These are phyloP conservation scores for Datisca glomerata DNA, from an alignment of 306 rosid genomes.

Conservation along the genomic window DNA sequence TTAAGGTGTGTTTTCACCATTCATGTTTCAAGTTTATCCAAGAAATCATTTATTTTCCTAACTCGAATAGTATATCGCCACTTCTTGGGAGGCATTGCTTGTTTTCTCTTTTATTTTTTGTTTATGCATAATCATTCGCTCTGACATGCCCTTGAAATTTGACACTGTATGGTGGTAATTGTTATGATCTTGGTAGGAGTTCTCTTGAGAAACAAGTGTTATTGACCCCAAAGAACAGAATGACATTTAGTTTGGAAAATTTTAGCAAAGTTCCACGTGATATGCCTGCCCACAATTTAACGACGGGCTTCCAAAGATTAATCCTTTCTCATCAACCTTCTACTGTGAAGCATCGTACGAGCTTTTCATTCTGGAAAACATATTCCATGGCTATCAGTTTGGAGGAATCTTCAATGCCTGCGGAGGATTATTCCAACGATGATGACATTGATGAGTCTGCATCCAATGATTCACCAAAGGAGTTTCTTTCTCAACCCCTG, in stretches of 20 bases:
- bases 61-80: no score
- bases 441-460: conserved; percentile 8
- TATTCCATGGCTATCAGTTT: conserved; percentile 13
- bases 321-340: conserved; percentile 11
- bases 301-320: conserved; percentile 16
- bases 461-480: conserved; percentile 14
- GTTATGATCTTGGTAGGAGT: conserved; percentile 20
- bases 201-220: conserved; percentile 19
- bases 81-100: no score
- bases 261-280: conserved; percentile 7
- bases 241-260: conserved; percentile 15
- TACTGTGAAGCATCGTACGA: conserved; percentile 5
- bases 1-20: no score
- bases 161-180: no score
- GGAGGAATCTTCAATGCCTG: conserved; percentile 21
- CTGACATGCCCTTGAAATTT: no score
- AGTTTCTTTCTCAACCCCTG: conserved; percentile 25
- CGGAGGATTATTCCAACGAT: conserved; percentile 12
- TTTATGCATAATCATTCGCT: no score
- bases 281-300: conserved; percentile 8
- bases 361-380: conserved; percentile 10
- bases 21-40: no score
- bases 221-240: conserved; percentile 10
- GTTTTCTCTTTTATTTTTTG: no score
- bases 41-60: no score